These are phyloP conservation scores for Radiomyces spectabilis DNA, from an alignment of 192 early-diverging fungal genomes.

Conservation along the genomic window DNA sequence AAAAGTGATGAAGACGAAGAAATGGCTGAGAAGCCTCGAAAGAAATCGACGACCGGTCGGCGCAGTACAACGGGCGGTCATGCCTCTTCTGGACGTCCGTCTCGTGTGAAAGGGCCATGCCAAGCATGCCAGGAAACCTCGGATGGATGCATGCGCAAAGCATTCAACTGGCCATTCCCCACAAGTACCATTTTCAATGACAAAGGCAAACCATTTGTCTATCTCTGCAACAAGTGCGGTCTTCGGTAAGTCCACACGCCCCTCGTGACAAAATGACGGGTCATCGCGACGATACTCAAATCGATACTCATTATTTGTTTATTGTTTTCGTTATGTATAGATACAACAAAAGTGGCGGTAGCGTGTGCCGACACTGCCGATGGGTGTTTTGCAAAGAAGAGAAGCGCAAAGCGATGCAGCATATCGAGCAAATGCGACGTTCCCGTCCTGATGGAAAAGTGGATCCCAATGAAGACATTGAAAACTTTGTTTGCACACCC, in stretches of 20 bases:
- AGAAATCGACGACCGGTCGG: background rate
- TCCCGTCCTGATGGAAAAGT: conserved; percentile 5
- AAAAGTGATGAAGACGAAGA: too few species aligned
- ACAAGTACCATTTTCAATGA: conserved; percentile 13
- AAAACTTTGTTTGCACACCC: conserved; percentile 21
- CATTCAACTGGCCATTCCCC: conserved; percentile 29
- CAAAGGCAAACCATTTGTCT: conserved; percentile 26
- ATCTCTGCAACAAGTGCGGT: conserved; percentile 35
- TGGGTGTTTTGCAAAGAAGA: conserved; percentile 36
- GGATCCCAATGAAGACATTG: conserved; percentile 23
- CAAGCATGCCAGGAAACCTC: conserved; percentile 25
- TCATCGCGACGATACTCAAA: too few species aligned
- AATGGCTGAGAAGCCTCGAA: background rate
- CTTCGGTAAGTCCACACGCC: conserved; percentile 33
- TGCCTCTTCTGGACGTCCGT: conserved; percentile 5
- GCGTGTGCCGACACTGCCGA: conserved; percentile 24
- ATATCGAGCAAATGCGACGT: conserved; percentile 22
- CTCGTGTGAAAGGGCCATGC: conserved; percentile 25
- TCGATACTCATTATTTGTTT: background rate
- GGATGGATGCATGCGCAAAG: conserved; percentile 33
- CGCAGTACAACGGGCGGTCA: background rate
- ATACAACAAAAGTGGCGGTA: conserved; percentile 28
- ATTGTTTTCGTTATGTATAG: conserved; percentile 13
- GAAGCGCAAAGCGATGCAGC: conserved; percentile 23
- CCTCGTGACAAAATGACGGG: too few species aligned